These are phyloP conservation scores for Yamadazyma nakazawae DNA, from an alignment of 805 yeast species.

Conservation along the genomic window DNA sequence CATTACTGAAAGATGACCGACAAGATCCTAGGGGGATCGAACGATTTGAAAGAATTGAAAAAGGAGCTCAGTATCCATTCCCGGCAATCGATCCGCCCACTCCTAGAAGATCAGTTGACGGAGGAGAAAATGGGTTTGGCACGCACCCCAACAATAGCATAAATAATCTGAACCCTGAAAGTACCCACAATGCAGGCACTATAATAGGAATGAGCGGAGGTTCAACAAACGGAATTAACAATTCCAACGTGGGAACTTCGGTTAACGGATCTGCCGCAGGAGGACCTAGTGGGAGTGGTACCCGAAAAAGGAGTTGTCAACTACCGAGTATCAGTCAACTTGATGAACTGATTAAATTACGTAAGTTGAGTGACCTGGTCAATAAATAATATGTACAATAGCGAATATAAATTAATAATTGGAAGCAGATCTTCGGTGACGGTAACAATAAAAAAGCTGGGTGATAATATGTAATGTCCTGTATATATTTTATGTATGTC, in stretches of 20 bases:
- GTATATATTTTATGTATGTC: too few species aligned
- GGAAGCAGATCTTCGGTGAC: neutral
- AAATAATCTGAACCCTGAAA: neutral
- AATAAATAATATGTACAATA: neutral
- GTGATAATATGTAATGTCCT: too few species aligned
- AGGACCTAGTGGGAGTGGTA: too few species aligned
- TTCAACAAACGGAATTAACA: neutral
- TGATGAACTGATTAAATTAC: slow-evolving; percentile 7
- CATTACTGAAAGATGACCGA: slow-evolving; percentile 10
- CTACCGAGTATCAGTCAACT: slow-evolving; percentile 8
- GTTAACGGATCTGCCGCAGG: too few species aligned
- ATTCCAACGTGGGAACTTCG: neutral
- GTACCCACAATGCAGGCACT: neutral
- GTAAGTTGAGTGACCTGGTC: slow-evolving; percentile 1
- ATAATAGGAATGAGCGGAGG: neutral
- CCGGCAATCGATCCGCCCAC: slow-evolving; percentile 14
- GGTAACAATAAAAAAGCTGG: too few species aligned
- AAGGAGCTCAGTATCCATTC: slow-evolving; percentile 6
- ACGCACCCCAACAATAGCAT: neutral
- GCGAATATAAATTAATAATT: neutral
- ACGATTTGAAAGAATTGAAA: slow-evolving; percentile 4
- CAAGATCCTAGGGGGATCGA: slow-evolving; percentile 1
- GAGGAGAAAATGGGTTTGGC: neutral
- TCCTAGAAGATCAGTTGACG: slow-evolving; percentile 10
- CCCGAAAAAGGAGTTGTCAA: slow-evolving; percentile 5